Evolutionary conservation across 2,329 filamentous ascomycete genomes (phyloP), one percentile per base, ranked within the genome.

Genomic region (Penicillium griseofulvum): DNA sequence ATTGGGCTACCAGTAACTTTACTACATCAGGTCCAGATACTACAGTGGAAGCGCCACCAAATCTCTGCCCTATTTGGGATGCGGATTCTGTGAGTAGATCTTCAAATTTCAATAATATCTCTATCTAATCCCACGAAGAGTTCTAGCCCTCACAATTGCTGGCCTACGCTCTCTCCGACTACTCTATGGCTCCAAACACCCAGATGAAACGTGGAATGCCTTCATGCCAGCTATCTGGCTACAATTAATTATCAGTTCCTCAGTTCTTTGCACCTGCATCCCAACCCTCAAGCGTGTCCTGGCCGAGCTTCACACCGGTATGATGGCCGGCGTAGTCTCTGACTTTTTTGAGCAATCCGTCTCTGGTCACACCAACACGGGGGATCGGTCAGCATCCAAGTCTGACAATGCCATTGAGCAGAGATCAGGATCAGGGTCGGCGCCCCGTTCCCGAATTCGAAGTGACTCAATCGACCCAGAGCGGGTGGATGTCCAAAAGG

Each of bases 211-310:
- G 16, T 58, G 56, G 56, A 29, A 58, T 22, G 17, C 38, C 1
- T 39, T 58, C 6, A 58, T 58, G 53, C 53, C 52, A 17, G 34
- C 39, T 5, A 56, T 58, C 12, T 58, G 56, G 56, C 39, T 58
- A 11, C 56, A 58, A 36, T 29, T 56, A 26, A 48, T 55, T 6
- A 44, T 52, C 14, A 56, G 56, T 34, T 28, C 53, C 8, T 58
- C 56, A 0, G 44, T 55, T 19, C 34, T 58, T 9, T 58, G 52
- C 41, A 57, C 55, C 6, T 57, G 55, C 24, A 49, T 58, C 19
- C 56, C 56, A n/a, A 56, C 56, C 1, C 36, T 58, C 9, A 56
- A 58, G 26, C 43, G 53, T 10, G 52, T 58, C 2, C 38, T 58
- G 4, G 49, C 48, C 2, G 56, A 58, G 45, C 52, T 58, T 2